Conservation (phyloP, 192 early-diverging fungal genomes). For the Gigaspora rosea region DNA sequence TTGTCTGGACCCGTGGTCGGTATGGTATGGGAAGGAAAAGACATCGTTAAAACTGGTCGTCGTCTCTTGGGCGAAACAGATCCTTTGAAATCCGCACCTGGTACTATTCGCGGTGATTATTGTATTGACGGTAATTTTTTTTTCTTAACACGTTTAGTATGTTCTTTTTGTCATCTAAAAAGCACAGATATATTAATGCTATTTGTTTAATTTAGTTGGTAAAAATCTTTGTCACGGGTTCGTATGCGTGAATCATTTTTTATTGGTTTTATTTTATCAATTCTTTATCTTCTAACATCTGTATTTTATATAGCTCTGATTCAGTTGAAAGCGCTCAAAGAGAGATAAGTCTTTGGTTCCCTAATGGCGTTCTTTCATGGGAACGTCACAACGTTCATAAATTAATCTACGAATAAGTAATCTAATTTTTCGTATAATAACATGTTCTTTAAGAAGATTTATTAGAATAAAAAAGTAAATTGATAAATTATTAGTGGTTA, state of each 20-base stretch:
- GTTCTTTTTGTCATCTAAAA: neutral
- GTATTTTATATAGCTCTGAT: constrained; percentile 77
- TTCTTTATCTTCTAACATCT: neutral
- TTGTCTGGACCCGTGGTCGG: constrained; percentile 91
- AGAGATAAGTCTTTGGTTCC: constrained; percentile 88
- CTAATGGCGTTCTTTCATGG: constrained; percentile 64
- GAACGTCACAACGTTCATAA: constrained; percentile 55
- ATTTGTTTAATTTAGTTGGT: constrained; percentile 40
- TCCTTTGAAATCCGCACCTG: constrained; percentile 84
- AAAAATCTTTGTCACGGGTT: constrained; percentile 89
- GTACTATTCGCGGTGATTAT: constrained; percentile 96
- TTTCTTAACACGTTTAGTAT: neutral
- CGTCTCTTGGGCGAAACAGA: constrained; percentile 88
- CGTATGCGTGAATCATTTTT: neutral
- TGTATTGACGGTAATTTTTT: constrained; percentile 71
- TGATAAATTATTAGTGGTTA: too few species aligned
- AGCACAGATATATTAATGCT: neutral
- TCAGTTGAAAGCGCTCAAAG: constrained; percentile 84
- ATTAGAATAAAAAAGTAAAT: too few species aligned
- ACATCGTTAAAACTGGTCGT: constrained; percentile 89
- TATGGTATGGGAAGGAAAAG: constrained; percentile 93
- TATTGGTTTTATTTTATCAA: neutral
- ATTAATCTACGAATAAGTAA: constrained; percentile 69
- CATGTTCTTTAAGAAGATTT: too few species aligned
- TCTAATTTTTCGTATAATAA: too few species aligned